Conservation (phyloP, 2,329 filamentous ascomycete genomes). For the Alternaria metachromatica region DNA sequence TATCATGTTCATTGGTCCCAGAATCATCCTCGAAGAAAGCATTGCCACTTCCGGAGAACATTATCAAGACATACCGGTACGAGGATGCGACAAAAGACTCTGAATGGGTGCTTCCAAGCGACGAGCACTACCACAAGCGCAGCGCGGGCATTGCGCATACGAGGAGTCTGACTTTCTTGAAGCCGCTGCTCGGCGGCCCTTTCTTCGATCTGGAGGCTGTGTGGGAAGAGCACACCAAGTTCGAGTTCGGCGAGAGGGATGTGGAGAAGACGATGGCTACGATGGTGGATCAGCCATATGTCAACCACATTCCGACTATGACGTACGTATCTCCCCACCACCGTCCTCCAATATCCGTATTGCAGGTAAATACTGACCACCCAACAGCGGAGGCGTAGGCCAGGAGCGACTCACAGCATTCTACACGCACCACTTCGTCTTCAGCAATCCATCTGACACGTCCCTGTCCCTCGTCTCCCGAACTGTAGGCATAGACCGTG, state of each 20-base stretch:
- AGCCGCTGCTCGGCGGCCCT: slow-evolving; percentile 67
- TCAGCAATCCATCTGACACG: slow-evolving; percentile 72
- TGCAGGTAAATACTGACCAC: not conserved
- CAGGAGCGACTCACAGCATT: slow-evolving; percentile 68
- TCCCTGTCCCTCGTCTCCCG: slow-evolving; percentile 72
- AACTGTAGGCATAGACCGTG: slow-evolving; percentile 73
- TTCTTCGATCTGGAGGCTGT: slow-evolving; percentile 77
- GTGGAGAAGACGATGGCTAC: slow-evolving; percentile 80
- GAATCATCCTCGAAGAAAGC: slow-evolving; percentile 5
- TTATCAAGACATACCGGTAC: slow-evolving; percentile 36
- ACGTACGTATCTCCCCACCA: slow-evolving; percentile 36
- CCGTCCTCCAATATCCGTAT: not conserved
- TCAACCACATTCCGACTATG: slow-evolving; percentile 77
- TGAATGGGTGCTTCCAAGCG: slow-evolving; percentile 37
- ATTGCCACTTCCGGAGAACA: slow-evolving; percentile 9
- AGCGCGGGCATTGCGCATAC: slow-evolving; percentile 70
- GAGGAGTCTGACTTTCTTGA: slow-evolving; percentile 69
- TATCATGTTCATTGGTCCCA: slow-evolving; percentile 29
- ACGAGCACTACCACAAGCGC: slow-evolving; percentile 52
- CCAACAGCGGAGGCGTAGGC: slow-evolving; percentile 65
- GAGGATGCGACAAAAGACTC: slow-evolving; percentile 29
- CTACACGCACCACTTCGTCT: slow-evolving; percentile 77
- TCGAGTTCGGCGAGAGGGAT: slow-evolving; percentile 72
- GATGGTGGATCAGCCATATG: slow-evolving; percentile 80
- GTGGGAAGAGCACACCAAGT: slow-evolving; percentile 79